Conservation (phyloP, 495 filamentous ascomycete species). For the Penicillium pulvis region DNA sequence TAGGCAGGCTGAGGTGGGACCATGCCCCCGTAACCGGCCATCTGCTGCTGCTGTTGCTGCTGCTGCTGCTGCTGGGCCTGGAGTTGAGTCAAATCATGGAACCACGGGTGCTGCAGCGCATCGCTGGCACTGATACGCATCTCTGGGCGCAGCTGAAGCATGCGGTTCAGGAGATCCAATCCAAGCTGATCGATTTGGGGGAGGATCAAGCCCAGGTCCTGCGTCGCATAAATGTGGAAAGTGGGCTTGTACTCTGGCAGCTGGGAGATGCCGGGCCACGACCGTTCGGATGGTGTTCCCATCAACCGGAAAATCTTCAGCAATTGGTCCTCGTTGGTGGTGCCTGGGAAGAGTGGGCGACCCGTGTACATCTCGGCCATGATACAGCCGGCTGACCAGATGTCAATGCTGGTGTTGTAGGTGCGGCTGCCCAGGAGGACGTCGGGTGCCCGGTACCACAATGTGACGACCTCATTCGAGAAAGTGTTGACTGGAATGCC, state of each 20-base stretch:
- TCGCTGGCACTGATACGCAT: slow-evolving; percentile 84
- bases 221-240: slow-evolving; percentile 94
- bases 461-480: slow-evolving; percentile 94
- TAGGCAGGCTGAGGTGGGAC: slow-evolving; percentile 44
- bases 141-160: slow-evolving; percentile 93
- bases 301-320: slow-evolving; percentile 96
- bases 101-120: slow-evolving; percentile 90
- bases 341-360: slow-evolving; percentile 89
- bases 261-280: slow-evolving; percentile 86
- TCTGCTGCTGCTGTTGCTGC: slow-evolving; percentile 46
- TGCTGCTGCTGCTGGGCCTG: slow-evolving; percentile 54
- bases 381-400: slow-evolving; percentile 97
- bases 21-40: slow-evolving; percentile 48
- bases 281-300: slow-evolving; percentile 90
- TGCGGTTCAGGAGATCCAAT: slow-evolving; percentile 80
- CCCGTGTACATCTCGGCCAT: slow-evolving; percentile 99
- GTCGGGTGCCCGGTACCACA: slow-evolving; percentile 95
- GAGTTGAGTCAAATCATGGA: slow-evolving; percentile 62
- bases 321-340: slow-evolving; percentile 94
- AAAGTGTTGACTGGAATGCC: slow-evolving; percentile 98
- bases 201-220: slow-evolving; percentile 80
- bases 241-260: slow-evolving; percentile 94
- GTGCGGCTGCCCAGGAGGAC: slow-evolving; percentile 88
- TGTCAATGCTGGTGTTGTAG: slow-evolving; percentile 97
- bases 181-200: slow-evolving; percentile 87